Evolutionary conservation across 805 yeast species (phyloP), one percentile per base, ranked within the genome.

Genomic region (Ogataea paradorogensis): DNA sequence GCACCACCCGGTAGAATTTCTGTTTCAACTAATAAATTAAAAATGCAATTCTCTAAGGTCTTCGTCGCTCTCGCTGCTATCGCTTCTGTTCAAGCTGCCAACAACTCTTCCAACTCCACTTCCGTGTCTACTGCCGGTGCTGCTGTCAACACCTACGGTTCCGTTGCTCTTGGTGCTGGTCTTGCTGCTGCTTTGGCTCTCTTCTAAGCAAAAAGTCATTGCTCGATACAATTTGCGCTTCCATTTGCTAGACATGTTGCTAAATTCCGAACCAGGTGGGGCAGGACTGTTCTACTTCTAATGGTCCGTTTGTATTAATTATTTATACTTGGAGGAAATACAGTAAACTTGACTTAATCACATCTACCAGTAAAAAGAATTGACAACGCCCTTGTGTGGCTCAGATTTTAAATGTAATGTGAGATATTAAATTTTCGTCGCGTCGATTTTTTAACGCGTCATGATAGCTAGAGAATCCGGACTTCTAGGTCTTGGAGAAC

Each of bases 161-260:
- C 87, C 62, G 82, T 84, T 70, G 77, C 80, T 62, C 69, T 82
- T 58, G 90, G 88, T 76, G 89, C 85, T 58, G 86, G 82, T 63
- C 85, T 84, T 55, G 90, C 89, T 53, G 90, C 89, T 60, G 90
- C 87, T 75, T 80, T 82, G 39, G 69, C 70, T 56, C 53, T 65
- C 45, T 58, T 65, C 51, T 65, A 64, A 61, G 61, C 43, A 15
- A 15, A 20, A 26, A 34, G 30, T 18, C 30, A 20, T 24, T n/a
- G 18, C 15, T 33, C 38, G 38, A 33, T 39, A 20, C 25, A 18
- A 31, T 22, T 16, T 32, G 35, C 42, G 42, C 42, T 38, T 30
- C 27, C 36, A 38, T 29, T 33, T 34, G 43, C 43, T 33, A 33
- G 36, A 38, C 33, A 27, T 20, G 18, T 18, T 25, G 32, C 31